Evolutionary conservation across 495 filamentous ascomycete genomes (phyloP).

Genomic region (Cetradonia linearis): DNA sequence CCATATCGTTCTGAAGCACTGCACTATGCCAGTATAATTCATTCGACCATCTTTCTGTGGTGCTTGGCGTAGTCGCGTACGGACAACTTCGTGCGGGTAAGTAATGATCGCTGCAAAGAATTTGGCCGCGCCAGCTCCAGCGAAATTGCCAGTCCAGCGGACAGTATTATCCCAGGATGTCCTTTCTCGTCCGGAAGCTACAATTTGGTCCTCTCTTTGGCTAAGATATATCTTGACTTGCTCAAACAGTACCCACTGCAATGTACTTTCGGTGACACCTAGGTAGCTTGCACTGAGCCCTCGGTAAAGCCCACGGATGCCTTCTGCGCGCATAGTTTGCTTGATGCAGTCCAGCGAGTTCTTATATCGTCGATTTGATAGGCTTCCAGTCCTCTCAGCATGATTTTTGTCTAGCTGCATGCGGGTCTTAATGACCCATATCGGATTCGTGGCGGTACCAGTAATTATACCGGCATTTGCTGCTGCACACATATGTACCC

Average conservation of each 20-base stretch:
- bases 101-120: constrained; percentile 46
- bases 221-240: constrained; percentile 43
- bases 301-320: constrained; percentile 44
- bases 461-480: constrained; percentile 46
- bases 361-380: constrained; percentile 38
- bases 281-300: constrained; percentile 47
- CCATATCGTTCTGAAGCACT: constrained; percentile 45
- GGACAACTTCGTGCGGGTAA: constrained; percentile 51
- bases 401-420: constrained; percentile 46
- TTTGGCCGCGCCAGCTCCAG: constrained; percentile 45
- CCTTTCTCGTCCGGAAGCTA: constrained; percentile 28
- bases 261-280: constrained; percentile 45
- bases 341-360: constrained; percentile 46
- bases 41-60: constrained; percentile 34
- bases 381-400: constrained; percentile 32
- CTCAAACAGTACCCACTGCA: constrained; percentile 52
- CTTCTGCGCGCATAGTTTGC: constrained; percentile 45
- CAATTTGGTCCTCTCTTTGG: constrained; percentile 33
- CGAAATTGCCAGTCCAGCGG: constrained; percentile 39
- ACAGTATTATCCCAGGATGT: constrained; percentile 40
- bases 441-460: constrained; percentile 50
- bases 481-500: constrained; percentile 44
- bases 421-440: constrained; percentile 52
- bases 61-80: constrained; percentile 46
- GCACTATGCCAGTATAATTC: constrained; percentile 47